A percentile compares a stretch with the other conserved stretches of the same genome.
Evolutionary conservation across 176 grass and related monocot genomes (phyloP).

Genomic region (Coix lacrymajobi): DNA sequence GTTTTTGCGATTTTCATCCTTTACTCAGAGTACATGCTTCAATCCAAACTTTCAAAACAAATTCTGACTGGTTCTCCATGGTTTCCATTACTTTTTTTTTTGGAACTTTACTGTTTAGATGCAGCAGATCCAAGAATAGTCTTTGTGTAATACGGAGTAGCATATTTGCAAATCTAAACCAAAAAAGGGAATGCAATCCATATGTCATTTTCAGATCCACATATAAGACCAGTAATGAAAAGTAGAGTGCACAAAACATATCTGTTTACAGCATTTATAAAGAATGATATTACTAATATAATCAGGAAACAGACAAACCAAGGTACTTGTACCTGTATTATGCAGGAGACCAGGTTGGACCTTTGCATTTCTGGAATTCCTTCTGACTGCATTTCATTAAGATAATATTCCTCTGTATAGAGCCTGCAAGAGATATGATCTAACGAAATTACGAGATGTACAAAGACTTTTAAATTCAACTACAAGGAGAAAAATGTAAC

Average conservation of each 20-base stretch:
- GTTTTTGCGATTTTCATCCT: background rate
- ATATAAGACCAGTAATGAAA: conserved; percentile 9
- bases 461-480: background rate
- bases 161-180: background rate
- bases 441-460: conserved; percentile 19
- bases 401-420: conserved; percentile 93
- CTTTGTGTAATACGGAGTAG: background rate
- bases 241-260: background rate
- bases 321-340: conserved; percentile 95
- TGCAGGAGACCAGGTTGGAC: conserved; percentile 86
- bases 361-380: conserved; percentile 97
- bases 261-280: background rate
- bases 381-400: conserved; percentile 85
- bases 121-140: background rate
- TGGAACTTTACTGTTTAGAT: background rate
- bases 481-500: background rate
- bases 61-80: background rate
- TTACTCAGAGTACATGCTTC: background rate
- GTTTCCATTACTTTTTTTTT: background rate
- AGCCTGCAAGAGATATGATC: conserved; percentile 50
- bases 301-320: conserved; percentile 20
- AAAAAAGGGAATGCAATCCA: conserved; percentile 1
- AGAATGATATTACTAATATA: background rate
- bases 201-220: background rate
- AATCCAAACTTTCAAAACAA: conserved; percentile 7